phyloP scores from a whole-genome alignment of 257 asterid species.

The Verbena officinalis region DNA sequence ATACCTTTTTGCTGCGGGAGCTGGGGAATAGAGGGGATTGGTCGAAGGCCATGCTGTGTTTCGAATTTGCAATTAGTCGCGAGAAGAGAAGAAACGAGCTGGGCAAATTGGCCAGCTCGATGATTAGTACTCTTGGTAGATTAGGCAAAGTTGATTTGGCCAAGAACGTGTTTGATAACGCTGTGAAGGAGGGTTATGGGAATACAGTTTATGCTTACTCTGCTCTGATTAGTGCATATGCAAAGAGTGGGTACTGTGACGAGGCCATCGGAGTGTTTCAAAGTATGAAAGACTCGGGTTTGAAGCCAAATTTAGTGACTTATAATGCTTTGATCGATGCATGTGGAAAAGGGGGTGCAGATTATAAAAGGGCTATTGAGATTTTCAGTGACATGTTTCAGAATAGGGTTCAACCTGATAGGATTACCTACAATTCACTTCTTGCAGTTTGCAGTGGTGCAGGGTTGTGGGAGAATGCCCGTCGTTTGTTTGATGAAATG shows the following conservation, averaged over 20 bases:
- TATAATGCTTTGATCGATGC: constrained; percentile 92
- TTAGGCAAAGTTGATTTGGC: constrained; percentile 87
- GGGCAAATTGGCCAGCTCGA: constrained; percentile 84
- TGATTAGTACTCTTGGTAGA: constrained; percentile 93
- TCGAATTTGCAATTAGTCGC: constrained; percentile 66
- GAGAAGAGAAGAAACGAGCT: constrained; percentile 62
- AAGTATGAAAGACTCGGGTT: constrained; percentile 75
- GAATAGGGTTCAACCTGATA: constrained; percentile 80
- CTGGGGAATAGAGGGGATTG: constrained; percentile 87
- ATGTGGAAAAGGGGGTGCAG: constrained; percentile 96
- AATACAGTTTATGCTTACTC: constrained; percentile 88
- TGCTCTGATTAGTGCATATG: constrained; percentile 84
- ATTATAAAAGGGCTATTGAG: constrained; percentile 75
- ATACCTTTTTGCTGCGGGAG: constrained; percentile 71
- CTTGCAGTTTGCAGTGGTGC: constrained; percentile 96
- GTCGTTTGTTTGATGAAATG: constrained; percentile 76
- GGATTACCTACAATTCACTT: constrained; percentile 89
- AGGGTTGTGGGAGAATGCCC: constrained; percentile 80
- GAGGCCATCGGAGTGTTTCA: constrained; percentile 73
- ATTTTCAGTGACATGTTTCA: constrained; percentile 72
- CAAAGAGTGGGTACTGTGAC: constrained; percentile 79
- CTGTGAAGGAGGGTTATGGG: constrained; percentile 75
- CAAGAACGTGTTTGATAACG: constrained; percentile 61
- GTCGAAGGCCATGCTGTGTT: constrained; percentile 67
- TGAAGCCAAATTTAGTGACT: constrained; percentile 90